Conservation (phyloP, 2,329 filamentous ascomycete species). For the Penicillium sp. region DNA sequence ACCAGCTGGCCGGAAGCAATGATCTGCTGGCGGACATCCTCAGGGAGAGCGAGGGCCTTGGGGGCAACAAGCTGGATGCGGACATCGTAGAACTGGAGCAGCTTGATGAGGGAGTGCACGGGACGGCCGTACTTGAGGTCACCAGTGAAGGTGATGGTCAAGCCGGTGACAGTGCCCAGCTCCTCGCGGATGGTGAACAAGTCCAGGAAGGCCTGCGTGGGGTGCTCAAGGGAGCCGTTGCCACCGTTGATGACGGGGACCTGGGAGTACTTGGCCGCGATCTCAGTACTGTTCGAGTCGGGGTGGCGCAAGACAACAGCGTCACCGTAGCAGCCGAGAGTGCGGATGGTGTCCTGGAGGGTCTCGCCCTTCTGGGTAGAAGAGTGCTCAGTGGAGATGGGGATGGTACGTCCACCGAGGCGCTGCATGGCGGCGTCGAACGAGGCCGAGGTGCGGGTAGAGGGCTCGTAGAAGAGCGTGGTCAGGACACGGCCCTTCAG, state of each 20-base stretch:
- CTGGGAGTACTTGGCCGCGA: slow-evolving; percentile 80
- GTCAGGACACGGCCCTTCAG: slow-evolving; percentile 82
- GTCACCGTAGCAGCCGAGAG: slow-evolving; percentile 89
- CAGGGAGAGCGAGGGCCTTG: slow-evolving; percentile 71
- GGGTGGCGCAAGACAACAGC: slow-evolving; percentile 96
- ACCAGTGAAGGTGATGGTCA: slow-evolving; percentile 94
- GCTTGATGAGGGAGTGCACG: slow-evolving; percentile 90
- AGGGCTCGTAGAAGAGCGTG: slow-evolving; percentile 97
- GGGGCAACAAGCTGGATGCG: slow-evolving; percentile 89
- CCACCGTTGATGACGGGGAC: slow-evolving; percentile 96
- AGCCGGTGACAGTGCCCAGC: slow-evolving; percentile 86
- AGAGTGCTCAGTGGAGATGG: slow-evolving; percentile 77
- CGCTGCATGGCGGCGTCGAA: slow-evolving; percentile 99
- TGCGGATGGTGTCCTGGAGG: slow-evolving; percentile 89
- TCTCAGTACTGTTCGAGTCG: slow-evolving; percentile 72
- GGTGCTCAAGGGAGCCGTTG: slow-evolving; percentile 93
- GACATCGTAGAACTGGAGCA: slow-evolving; percentile 94
- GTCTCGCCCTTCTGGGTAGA: slow-evolving; percentile 93
- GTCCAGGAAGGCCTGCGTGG: slow-evolving; percentile 94
- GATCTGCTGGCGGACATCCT: slow-evolving; percentile 69
- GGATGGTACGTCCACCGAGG: slow-evolving; percentile 80
- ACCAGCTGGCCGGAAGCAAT: slow-evolving; percentile 72
- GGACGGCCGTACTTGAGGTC: slow-evolving; percentile 91
- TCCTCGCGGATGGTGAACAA: slow-evolving; percentile 98
- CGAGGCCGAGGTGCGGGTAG: slow-evolving; percentile 88